Evolutionary conservation across 345 rosid genomes (phyloP), one percentile per base, ranked within the genome.

Genomic region (Boechera retrofracta): DNA sequence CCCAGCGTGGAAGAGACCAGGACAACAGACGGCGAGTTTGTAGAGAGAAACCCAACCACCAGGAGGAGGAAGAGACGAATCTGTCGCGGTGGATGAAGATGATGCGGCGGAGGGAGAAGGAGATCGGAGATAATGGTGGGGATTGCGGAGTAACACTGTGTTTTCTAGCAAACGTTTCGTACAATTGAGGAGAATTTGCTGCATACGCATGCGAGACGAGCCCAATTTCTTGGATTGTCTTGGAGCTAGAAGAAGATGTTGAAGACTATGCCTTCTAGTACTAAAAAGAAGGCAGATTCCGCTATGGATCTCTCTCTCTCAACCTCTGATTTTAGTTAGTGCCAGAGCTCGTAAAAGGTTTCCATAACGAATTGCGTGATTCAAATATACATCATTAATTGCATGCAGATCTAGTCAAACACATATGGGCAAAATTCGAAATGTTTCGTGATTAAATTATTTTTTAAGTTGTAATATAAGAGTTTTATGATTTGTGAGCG

Each of bases 11-110:
- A 67, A 81, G 77, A 87, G 89, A 16, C 98, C 98, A 4, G 98
- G 98, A 79, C 98, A 93, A 82, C 96, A 92, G 56, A 95, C 92
- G 64, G 91, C 80, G 62, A 93, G 89, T 83, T 88, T 92, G 82
- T 80, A 74, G 47, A 95, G 96, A 64, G 94, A 81, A 26, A 87
- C 79, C 97, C 99, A 95, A 69, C 83, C 88, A 52, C 92, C 97
- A 13, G 70, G 72, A 74, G 66, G 72, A 74, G 66, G 74, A 61
- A 26, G 51, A 67, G 67, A 72, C n/a, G 75, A 75, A 64, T 32
- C 80, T 44, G 65, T 73, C 35, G 66, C 73, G 2, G 58, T 72
- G 24, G 73, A 88, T 84, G 79, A 87, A 87, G 80, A 89, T 10
- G 57, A 39, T 0, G 72, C 38, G 1, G 54, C 44, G n/a, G 69